Percentiles rank a stretch among this genome's conserved stretches.
phyloP scores from a whole-genome alignment of 2,329 filamentous ascomycete species.

The Colletotrichum sublineola region DNA sequence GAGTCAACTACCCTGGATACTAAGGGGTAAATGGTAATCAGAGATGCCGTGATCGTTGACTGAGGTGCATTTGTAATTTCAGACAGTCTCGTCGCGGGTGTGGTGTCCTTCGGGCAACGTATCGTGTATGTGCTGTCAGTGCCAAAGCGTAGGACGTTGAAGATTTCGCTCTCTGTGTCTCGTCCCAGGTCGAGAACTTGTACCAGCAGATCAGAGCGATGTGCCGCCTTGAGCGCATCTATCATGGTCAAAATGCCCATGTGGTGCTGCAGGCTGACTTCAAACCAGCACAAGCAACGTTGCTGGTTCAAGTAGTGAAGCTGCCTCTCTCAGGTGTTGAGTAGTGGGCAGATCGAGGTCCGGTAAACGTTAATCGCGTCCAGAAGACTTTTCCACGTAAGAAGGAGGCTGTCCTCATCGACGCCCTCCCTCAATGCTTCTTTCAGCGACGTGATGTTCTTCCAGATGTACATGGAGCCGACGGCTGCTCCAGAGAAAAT shows the following conservation, averaged over 20 bases:
- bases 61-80: background rate
- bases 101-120: background rate
- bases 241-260: constrained; percentile 33
- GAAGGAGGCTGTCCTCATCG: constrained; percentile 34
- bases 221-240: constrained; percentile 29
- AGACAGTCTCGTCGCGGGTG: background rate
- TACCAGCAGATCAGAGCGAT: background rate
- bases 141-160: constrained; percentile 40
- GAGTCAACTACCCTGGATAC: background rate
- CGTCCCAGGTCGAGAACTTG: constrained; percentile 22
- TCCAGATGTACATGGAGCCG: constrained; percentile 38
- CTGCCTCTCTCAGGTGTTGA: constrained; percentile 30
- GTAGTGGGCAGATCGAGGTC: constrained; percentile 25
- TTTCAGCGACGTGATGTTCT: constrained; percentile 40
- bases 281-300: constrained; percentile 26
- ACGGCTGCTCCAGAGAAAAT: constrained; percentile 29
- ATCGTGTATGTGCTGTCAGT: constrained; percentile 38
- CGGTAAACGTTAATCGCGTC: constrained; percentile 10
- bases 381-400: constrained; percentile 33
- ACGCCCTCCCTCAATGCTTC: constrained; percentile 42
- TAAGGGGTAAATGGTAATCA: background rate
- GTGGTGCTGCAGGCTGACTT: constrained; percentile 35
- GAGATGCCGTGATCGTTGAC: background rate
- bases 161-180: constrained; percentile 35
- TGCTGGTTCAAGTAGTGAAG: constrained; percentile 33